Evolutionary conservation across 495 filamentous ascomycete species (phyloP), one percentile per base, ranked within the genome.

Genomic region (Neurospora africana): DNA sequence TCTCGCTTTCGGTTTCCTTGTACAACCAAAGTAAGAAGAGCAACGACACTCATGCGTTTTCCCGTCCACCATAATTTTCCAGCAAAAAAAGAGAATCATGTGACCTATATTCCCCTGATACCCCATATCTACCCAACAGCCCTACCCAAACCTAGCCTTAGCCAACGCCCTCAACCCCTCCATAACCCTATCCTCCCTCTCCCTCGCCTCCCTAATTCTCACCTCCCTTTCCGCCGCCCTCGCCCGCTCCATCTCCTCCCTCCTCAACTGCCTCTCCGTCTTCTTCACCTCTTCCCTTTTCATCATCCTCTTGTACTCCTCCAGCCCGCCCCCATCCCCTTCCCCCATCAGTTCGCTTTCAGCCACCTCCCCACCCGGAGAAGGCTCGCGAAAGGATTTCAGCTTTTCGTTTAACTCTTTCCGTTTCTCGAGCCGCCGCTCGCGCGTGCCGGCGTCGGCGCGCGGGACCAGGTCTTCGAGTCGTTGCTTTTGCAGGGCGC

Each of bases 391-490:
- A 74, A 91, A 92, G 23, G 80, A 81, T 8, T 83, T 79, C 81
- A 91, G 83, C 81, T 86, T 87, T 15, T 87, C 88, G 71, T 84
- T 86, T 15, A 86, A 74, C 71, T 84, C 86, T 47, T 79, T 78
- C 68, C 89, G 75, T 84, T 97, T 97, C 84, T 99, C 95, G 5
- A 99, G 84, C 70, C 89, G 87, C 10, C 95, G 88, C 80, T 97
- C 95, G 35, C 90, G 89, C 3, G 93, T 94, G 1, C 95, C 94
- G 0, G 95, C 82, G 68, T 95, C 93, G 0, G 95, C 93, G 17
- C 93, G 91, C 5, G 95, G 95, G 0, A 84, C 87, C 13, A 97
- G 81, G 72, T 98, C 95, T 11, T 97, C 94, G 0, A 94, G 85
- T 0, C 82, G 84, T 37, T 87, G 88, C 68, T 87, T 88, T 74